Evolutionary conservation across 2,329 filamentous ascomycete genomes (phyloP).

Genomic region (Cercospora sojina): DNA sequence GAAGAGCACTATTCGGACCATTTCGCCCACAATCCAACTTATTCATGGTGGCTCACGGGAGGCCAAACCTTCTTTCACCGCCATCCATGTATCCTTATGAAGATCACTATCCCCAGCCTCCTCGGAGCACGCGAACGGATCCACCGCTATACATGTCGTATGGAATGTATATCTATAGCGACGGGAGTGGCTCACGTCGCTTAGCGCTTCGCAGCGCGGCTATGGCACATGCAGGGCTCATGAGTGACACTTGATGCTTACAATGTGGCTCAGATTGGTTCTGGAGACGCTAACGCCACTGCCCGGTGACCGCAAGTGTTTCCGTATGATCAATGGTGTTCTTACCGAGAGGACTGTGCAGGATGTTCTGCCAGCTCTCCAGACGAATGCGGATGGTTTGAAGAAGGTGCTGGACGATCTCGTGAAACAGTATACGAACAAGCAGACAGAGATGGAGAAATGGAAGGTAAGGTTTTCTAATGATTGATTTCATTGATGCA

Average conservation of each 20-base stretch:
- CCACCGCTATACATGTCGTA: neutral
- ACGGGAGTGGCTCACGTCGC: neutral
- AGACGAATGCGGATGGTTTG: conserved; percentile 90
- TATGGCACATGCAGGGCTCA: conserved; percentile 7
- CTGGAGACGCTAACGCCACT: conserved; percentile 87
- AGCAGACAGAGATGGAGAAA: conserved; percentile 92
- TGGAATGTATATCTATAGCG: neutral
- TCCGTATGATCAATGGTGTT: conserved; percentile 97
- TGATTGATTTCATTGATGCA: neutral
- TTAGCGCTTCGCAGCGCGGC: neutral
- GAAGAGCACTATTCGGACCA: conserved; percentile 5
- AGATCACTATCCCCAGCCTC: neutral
- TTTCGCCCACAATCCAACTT: conserved; percentile 32
- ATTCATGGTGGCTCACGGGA: conserved; percentile 2
- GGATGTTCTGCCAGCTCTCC: conserved; percentile 85
- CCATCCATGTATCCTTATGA: conserved; percentile 12
- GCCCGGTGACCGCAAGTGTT: conserved; percentile 85
- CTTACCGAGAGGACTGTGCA: conserved; percentile 90
- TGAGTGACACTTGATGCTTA: conserved; percentile 1
- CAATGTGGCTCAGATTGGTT: conserved; percentile 67
- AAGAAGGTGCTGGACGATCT: conserved; percentile 93
- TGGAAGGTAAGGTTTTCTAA: conserved; percentile 77
- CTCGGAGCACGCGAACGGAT: neutral
- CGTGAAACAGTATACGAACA: conserved; percentile 92
- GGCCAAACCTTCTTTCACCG: conserved; percentile 41